These are phyloP conservation scores for Ehretia macrophylla DNA, from an alignment of 257 asterid genomes.

Conservation along the genomic window DNA sequence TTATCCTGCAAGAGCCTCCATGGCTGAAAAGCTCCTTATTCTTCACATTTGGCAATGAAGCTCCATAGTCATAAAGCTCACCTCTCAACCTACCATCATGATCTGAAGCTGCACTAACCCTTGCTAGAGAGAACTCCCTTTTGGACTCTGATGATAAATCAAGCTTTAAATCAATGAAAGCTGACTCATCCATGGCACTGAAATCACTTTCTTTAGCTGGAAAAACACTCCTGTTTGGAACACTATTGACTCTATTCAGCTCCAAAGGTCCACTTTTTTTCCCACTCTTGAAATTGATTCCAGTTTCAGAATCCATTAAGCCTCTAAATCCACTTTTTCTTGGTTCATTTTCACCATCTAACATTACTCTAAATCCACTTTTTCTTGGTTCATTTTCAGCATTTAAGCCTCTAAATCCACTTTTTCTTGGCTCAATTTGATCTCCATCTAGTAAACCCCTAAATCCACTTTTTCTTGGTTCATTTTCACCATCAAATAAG, in stretches of 20 bases:
- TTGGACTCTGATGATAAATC: slow-evolving; percentile 46
- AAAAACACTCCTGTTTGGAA: slow-evolving; percentile 47
- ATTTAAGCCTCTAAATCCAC: slow-evolving; percentile 18
- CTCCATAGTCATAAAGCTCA: slow-evolving; percentile 15
- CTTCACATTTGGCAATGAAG: slow-evolving; percentile 1
- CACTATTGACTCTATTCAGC: slow-evolving; percentile 34
- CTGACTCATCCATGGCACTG: slow-evolving; percentile 73
- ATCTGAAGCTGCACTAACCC: slow-evolving; percentile 36
- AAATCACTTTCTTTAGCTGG: slow-evolving; percentile 81
- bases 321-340: slow-evolving; percentile 28
- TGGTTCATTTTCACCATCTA: slow-evolving; percentile 15
- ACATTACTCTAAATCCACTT: slow-evolving; percentile 28
- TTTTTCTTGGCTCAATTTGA: slow-evolving; percentile 36
- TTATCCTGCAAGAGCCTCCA: slow-evolving; percentile 44
- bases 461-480: slow-evolving; percentile 19
- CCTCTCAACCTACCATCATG: slow-evolving; percentile 14
- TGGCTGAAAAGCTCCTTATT: slow-evolving; percentile 11
- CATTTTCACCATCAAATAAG: slow-evolving; percentile 10
- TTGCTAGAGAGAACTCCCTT: slow-evolving; percentile 22
- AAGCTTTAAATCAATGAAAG: slow-evolving; percentile 74
- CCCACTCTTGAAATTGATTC: slow-evolving; percentile 22
- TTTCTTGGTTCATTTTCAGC: neutral
- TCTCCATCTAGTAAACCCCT: slow-evolving; percentile 14
- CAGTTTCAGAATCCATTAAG: slow-evolving; percentile 14
- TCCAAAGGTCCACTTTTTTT: slow-evolving; percentile 18